Percentiles rank a stretch among this genome's conserved stretches.
phyloP scores from a whole-genome alignment of 2,329 filamentous ascomycete genomes.

The Phaeosphaeriaceae sp. region DNA sequence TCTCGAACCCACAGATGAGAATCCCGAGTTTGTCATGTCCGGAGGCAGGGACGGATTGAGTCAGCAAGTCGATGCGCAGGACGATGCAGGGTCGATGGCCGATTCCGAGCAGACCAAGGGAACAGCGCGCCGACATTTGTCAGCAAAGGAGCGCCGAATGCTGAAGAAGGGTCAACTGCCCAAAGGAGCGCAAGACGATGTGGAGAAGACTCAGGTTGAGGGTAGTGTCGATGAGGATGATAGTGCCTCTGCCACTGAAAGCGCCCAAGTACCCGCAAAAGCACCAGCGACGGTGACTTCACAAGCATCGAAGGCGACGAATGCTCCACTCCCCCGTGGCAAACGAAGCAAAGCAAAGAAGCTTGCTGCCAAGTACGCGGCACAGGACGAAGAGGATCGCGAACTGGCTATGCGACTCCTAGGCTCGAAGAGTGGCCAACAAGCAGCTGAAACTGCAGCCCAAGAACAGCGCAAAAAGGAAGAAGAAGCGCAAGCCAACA shows the following conservation, averaged over 20 bases:
- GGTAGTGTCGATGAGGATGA: conserved; percentile 39
- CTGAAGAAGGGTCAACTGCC: conserved; percentile 46
- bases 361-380: conserved; percentile 84
- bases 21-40: conserved; percentile 15
- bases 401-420: conserved; percentile 83
- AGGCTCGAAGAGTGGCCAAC: conserved; percentile 75
- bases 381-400: conserved; percentile 95
- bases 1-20: conserved; percentile 25
- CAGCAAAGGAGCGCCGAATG: conserved; percentile 47
- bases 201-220: conserved; percentile 17
- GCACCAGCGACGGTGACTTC: conserved; percentile 36
- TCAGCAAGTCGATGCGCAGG: conserved; percentile 23
- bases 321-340: conserved; percentile 63
- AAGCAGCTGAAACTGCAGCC: conserved; percentile 67
- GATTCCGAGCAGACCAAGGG: conserved; percentile 34
- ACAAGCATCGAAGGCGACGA: conserved; percentile 35
- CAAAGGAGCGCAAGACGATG: conserved; percentile 16
- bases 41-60: conserved; percentile 10
- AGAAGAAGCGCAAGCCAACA: conserved; percentile 73
- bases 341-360: conserved; percentile 87
- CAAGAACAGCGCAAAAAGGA: conserved; percentile 73
- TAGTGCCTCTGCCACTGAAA: conserved; percentile 31
- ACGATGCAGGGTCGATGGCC: conserved; percentile 36
- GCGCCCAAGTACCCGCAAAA: conserved; percentile 20
- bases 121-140: conserved; percentile 43